Base-by-base conservation (phyloP, 1,139 yeast species). In the Scheffersomyces lignicola region DNA sequence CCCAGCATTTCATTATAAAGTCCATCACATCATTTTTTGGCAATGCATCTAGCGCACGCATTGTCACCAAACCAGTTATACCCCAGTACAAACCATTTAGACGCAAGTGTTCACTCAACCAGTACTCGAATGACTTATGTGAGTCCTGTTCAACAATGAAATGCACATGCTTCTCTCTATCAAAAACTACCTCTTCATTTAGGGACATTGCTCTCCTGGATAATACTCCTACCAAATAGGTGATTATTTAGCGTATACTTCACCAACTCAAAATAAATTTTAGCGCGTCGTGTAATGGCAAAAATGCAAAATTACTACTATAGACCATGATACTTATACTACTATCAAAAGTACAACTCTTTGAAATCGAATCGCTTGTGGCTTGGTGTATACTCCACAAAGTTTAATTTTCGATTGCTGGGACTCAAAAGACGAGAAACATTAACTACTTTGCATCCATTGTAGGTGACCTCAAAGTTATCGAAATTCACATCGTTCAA, bases 1-100 rank as follows among this genome's bases (percentile, higher is more conserved):
- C 83, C 60, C 78, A 80, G 53, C 98, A 90, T 12, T 74, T 65
- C 50, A 78, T 44, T 5, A 92, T 85, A 55, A 80, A 94, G 11
- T 67, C 62, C 3, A 86, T 61, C 12, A 92, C 80, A 6, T 82
- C 87, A 0, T 68, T 60, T 37, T 69, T 64, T 9, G 82, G 73
- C 34, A 92, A 74, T 1, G 79, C 72, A 16, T 56, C 56, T 16
- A 70, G 62, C 2, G 80, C 65, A 28, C 73, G 71, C 64, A 90
- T 56, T 7, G 84, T 61, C 34, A 77, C 76, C 25, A 90, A 62
- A 0, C 97, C 88, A 11, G 85, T 82, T 5, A 88, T 66, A 0
- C 97, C 98, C 99, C 99, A 92, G 56, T 94, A 92, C 2, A 94
- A 69, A 5, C 98, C 98, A 51, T 86, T 88, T 71, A 92, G 63